These are phyloP conservation scores for Paxillus involutus DNA, from an alignment of 768 basidiomycete genomes.

Conservation along the genomic window DNA sequence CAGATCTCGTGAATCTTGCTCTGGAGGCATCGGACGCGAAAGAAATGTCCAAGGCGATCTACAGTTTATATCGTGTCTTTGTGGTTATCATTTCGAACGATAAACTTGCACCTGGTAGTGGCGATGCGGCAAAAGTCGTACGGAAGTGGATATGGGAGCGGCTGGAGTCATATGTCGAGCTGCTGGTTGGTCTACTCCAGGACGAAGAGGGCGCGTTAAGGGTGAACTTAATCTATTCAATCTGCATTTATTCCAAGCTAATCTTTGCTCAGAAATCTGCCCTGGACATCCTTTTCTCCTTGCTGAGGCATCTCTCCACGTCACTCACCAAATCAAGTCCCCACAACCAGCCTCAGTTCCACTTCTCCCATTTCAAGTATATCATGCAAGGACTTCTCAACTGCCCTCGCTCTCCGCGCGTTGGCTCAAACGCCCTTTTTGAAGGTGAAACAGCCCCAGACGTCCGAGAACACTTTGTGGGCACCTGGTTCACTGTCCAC, in stretches of 20 bases:
- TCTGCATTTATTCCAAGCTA: neutral
- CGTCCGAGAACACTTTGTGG: slow-evolving; percentile 62
- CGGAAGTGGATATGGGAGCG: slow-evolving; percentile 80
- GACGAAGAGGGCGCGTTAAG: slow-evolving; percentile 75
- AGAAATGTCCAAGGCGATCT: slow-evolving; percentile 71
- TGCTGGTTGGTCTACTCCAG: slow-evolving; percentile 68
- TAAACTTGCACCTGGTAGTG: slow-evolving; percentile 49
- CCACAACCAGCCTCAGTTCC: slow-evolving; percentile 59
- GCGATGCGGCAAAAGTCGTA: slow-evolving; percentile 58
- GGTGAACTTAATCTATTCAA: slow-evolving; percentile 43
- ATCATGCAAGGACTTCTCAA: slow-evolving; percentile 58
- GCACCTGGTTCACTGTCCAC: slow-evolving; percentile 72
- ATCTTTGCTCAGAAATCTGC: slow-evolving; percentile 54
- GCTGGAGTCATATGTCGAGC: slow-evolving; percentile 66
- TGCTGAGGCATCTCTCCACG: slow-evolving; percentile 77
- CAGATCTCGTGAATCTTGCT: slow-evolving; percentile 69
- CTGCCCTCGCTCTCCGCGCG: slow-evolving; percentile 53
- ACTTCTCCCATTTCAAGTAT: slow-evolving; percentile 66
- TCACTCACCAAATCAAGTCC: slow-evolving; percentile 47
- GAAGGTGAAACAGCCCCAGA: slow-evolving; percentile 51
- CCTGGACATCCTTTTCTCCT: slow-evolving; percentile 71
- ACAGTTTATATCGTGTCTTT: slow-evolving; percentile 80
- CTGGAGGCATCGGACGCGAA: slow-evolving; percentile 47
- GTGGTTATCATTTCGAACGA: slow-evolving; percentile 59
- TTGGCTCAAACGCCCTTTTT: slow-evolving; percentile 16